Evolutionary conservation across 441 rosid genomes (phyloP).

Genomic region (Manihot esculenta): DNA sequence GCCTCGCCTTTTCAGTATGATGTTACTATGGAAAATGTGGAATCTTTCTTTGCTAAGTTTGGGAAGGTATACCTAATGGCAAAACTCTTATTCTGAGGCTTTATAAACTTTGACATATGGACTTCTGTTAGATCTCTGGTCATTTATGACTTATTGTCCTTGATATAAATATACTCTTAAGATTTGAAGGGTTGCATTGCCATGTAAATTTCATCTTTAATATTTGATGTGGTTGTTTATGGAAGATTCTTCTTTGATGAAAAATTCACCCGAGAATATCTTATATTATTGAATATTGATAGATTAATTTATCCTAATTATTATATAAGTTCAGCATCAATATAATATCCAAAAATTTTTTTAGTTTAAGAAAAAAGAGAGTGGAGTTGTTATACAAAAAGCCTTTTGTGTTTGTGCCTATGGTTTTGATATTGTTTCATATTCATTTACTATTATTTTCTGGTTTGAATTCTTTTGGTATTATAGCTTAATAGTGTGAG

Average conservation of each 20-base stretch:
- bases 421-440: background rate
- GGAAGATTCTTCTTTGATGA: background rate
- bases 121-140: background rate
- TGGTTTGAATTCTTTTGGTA: background rate
- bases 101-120: background rate
- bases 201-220: background rate
- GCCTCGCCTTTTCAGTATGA: constrained; percentile 50
- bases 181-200: background rate
- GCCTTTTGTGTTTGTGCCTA: background rate
- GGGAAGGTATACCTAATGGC: constrained; percentile 34
- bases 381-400: too few relatives aligned
- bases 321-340: background rate
- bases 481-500: constrained; percentile 58
- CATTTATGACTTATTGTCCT: background rate
- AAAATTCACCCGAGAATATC: background rate
- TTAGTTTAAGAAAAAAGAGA: background rate
- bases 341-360: background rate
- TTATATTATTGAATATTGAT: background rate
- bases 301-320: background rate
- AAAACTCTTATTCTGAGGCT: constrained; percentile 1
- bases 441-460: background rate
- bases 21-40: constrained; percentile 47
- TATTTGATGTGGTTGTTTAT: background rate
- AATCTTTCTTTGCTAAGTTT: constrained; percentile 42
- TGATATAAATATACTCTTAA: background rate